These are phyloP conservation scores for Trichoderma cornu-damae DNA, from an alignment of 2,329 filamentous ascomycete genomes.

Conservation along the genomic window DNA sequence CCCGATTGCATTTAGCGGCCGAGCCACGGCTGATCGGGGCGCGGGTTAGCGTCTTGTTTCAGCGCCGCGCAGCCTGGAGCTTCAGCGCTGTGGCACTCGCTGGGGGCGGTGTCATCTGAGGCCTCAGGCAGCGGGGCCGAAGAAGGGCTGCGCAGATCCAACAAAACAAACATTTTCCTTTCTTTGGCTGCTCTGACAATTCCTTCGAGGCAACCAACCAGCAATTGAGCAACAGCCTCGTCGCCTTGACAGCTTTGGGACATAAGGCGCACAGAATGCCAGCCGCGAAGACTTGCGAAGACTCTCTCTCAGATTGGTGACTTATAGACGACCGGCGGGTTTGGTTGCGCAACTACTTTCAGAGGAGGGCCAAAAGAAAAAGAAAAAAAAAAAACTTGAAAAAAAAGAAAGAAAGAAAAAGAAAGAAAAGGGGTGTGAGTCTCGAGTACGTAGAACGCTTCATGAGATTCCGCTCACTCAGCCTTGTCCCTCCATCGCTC, in stretches of 20 bases:
- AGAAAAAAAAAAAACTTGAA: too few species aligned
- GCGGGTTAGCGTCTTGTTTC: neutral
- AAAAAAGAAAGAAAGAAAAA: too few species aligned
- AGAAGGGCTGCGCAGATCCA: too few species aligned
- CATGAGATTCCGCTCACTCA: constrained; percentile 13
- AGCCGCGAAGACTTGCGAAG: neutral
- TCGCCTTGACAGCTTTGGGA: neutral
- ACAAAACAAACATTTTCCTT: too few species aligned
- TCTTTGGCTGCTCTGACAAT: too few species aligned
- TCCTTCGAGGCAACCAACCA: too few species aligned
- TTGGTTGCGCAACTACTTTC: neutral
- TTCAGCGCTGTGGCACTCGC: neutral
- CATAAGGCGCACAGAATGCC: constrained; percentile 1
- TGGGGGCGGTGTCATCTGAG: too few species aligned
- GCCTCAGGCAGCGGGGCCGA: too few species aligned
- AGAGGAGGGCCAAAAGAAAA: too few species aligned
- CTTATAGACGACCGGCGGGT: constrained; percentile 2
- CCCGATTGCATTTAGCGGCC: neutral
- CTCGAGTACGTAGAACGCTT: neutral
- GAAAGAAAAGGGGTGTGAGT: neutral
- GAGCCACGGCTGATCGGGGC: constrained; percentile 2
- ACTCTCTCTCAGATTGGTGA: constrained; percentile 1
- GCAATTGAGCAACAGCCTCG: neutral
- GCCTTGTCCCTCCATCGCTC: neutral
- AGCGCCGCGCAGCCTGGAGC: neutral